Evolutionary conservation across 2,329 filamentous ascomycete genomes (phyloP).

Genomic region (Trichoderma hamatum): DNA sequence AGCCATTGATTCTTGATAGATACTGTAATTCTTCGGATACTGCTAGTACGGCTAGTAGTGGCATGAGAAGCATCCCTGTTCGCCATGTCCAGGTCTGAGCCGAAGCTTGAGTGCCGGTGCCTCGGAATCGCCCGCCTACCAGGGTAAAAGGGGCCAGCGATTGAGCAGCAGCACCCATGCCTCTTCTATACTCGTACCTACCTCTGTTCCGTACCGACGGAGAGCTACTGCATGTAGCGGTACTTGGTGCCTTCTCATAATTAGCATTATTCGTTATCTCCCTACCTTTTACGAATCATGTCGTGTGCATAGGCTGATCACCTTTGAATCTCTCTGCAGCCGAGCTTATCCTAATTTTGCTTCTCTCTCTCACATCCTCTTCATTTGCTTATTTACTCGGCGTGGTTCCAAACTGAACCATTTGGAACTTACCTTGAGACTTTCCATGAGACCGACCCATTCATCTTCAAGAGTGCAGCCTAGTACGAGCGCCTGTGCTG

Average conservation of each 20-base stretch:
- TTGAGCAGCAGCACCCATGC: background rate
- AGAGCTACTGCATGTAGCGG: background rate
- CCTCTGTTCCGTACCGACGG: background rate
- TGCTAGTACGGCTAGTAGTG: background rate
- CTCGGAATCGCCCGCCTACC: conserved; percentile 25
- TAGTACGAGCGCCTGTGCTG: background rate
- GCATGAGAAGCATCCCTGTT: conserved; percentile 14
- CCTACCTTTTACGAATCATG: background rate
- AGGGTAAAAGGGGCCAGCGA: conserved; percentile 23
- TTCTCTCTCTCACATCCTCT: background rate
- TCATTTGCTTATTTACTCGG: conserved; percentile 21
- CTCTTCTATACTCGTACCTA: background rate
- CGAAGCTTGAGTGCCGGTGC: conserved; percentile 24
- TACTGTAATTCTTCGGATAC: background rate
- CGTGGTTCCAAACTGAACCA: background rate
- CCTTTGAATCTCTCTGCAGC: conserved; percentile 12
- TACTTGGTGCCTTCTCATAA: background rate
- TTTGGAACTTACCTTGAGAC: conserved; percentile 1
- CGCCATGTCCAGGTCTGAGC: conserved; percentile 6
- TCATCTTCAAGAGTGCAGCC: background rate
- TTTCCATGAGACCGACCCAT: background rate
- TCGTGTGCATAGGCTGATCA: conserved; percentile 21
- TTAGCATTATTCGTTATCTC: conserved; percentile 14
- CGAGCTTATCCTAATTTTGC: conserved; percentile 12
- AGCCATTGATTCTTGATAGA: background rate